phyloP scores from a whole-genome alignment of 176 grass and related monocot species.

The Ampelocalamus luodianensis region DNA sequence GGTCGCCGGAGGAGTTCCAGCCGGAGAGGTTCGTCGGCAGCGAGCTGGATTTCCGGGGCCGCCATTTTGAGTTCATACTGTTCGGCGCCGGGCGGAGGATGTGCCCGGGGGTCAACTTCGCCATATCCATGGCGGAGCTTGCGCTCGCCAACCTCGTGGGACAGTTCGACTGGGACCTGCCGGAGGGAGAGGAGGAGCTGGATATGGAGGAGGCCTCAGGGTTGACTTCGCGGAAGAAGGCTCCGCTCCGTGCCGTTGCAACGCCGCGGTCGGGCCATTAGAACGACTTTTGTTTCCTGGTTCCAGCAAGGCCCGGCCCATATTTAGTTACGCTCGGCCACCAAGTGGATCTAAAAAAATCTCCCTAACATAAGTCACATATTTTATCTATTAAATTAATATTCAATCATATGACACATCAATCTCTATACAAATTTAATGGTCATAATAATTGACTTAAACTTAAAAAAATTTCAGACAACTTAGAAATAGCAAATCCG shows the following conservation, averaged over 20 bases:
- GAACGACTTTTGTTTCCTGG: background rate
- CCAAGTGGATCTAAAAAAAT: background rate
- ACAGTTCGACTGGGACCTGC: constrained; percentile 20
- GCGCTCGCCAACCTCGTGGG: constrained; percentile 10
- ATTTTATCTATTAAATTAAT: no score
- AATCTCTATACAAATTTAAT: no score
- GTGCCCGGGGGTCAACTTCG: background rate
- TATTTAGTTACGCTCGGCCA: background rate
- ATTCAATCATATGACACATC: no score
- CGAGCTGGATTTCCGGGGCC: background rate
- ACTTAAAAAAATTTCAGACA: no score
- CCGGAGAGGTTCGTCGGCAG: constrained; percentile 5
- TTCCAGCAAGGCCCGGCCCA: no score
- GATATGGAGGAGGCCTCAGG: constrained; percentile 10
- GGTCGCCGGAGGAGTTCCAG: background rate
- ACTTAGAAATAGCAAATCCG: no score
- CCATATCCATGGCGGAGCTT: constrained; percentile 1
- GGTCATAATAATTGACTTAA: no score
- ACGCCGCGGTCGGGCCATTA: background rate
- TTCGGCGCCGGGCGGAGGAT: background rate
- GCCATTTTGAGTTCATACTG: background rate
- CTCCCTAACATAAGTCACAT: no score
- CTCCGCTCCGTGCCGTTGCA: background rate
- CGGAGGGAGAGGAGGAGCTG: background rate
- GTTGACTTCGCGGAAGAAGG: background rate